Evolutionary conservation across 495 filamentous ascomycete genomes (phyloP).

Genomic region (Penicillium ochrochloron): DNA sequence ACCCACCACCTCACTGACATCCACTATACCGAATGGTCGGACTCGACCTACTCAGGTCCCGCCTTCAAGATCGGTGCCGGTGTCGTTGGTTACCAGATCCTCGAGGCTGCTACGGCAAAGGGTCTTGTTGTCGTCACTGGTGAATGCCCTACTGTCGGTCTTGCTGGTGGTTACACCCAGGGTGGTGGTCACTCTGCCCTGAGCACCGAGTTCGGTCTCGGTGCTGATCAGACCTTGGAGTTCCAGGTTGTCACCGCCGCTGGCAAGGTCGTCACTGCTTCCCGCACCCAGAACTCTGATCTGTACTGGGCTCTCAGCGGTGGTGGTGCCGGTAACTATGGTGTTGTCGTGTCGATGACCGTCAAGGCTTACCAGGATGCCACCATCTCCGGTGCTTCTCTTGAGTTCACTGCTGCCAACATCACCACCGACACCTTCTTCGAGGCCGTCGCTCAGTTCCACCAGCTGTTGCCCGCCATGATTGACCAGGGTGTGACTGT

Average conservation of each 20-base stretch:
- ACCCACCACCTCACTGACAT: constrained; percentile 60
- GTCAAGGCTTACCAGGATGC: constrained; percentile 50
- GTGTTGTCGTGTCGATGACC: constrained; percentile 61
- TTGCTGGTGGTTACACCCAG: constrained; percentile 62
- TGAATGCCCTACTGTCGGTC: constrained; percentile 47
- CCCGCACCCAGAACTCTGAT: constrained; percentile 58
- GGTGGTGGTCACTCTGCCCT: constrained; percentile 68
- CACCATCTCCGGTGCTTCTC: constrained; percentile 30
- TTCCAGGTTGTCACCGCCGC: constrained; percentile 63
- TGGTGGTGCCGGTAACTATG: constrained; percentile 68
- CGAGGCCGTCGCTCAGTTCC: constrained; percentile 48
- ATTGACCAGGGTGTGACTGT: constrained; percentile 54
- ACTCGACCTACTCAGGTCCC: constrained; percentile 49
- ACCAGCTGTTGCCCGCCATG: constrained; percentile 49
- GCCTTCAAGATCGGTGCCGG: constrained; percentile 63
- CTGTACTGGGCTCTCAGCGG: constrained; percentile 73
- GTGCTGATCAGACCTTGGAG: constrained; percentile 65
- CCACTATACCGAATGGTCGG: constrained; percentile 44
- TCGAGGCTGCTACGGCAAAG: constrained; percentile 45
- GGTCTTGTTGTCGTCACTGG: constrained; percentile 41
- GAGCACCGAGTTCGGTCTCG: constrained; percentile 58
- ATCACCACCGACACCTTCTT: constrained; percentile 49
- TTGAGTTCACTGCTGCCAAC: constrained; percentile 35
- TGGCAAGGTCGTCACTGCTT: constrained; percentile 58
- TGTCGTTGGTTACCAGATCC: constrained; percentile 54